Conservation (phyloP, 345 rosid genomes). For the Erucastrum elatum region DNA sequence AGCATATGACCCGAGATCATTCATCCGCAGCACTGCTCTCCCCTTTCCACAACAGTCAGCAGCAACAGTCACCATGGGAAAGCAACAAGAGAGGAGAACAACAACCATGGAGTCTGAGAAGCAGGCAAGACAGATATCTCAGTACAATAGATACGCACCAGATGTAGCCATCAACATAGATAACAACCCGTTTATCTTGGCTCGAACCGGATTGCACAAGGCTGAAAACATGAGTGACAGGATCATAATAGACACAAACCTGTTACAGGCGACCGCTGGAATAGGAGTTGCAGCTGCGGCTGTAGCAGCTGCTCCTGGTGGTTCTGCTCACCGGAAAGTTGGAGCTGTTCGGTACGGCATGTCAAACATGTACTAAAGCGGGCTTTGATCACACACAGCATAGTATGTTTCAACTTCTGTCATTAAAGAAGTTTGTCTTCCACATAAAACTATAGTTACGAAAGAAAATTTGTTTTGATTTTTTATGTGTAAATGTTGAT, state of each 20-base stretch:
- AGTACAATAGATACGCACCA: constrained; percentile 58
- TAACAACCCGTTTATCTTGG: constrained; percentile 73
- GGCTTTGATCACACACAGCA: constrained; percentile 10
- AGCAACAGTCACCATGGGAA: constrained; percentile 51
- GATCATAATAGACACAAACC: constrained; percentile 55
- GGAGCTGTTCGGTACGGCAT: constrained; percentile 73
- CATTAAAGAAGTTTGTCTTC: constrained; percentile 6
- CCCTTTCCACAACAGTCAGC: constrained; percentile 50
- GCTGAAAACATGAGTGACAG: constrained; percentile 56
- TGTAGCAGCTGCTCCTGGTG: constrained; percentile 38
- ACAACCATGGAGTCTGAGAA: constrained; percentile 49
- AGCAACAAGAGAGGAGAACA: constrained; percentile 55
- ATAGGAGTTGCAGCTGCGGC: constrained; percentile 54
- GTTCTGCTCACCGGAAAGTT: constrained; percentile 63
- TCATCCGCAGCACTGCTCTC: constrained; percentile 46
- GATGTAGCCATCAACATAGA: constrained; percentile 83
- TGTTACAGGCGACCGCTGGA: constrained; percentile 65
- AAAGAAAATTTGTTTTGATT: background rate
- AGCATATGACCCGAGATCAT: constrained; percentile 65
- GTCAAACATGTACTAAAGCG: constrained; percentile 63
- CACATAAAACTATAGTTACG: constrained; percentile 13
- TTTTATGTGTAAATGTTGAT: constrained; percentile 5
- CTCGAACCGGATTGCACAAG: constrained; percentile 58
- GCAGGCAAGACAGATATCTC: constrained; percentile 62
- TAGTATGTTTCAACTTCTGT: constrained; percentile 26